Evolutionary conservation across 805 yeast species (phyloP).

Genomic region (Candida michaelii): DNA sequence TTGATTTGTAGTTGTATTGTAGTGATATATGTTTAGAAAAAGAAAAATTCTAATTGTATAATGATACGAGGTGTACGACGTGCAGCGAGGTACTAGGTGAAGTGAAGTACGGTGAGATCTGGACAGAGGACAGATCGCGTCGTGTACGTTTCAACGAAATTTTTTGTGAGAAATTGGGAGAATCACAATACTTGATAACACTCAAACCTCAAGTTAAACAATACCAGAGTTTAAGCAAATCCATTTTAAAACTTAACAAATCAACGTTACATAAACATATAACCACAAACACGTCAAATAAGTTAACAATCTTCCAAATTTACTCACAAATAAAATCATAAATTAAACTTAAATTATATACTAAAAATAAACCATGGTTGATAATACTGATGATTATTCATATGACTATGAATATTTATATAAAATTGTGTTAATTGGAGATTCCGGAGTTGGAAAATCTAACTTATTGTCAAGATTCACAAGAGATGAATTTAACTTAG

Average conservation of each 20-base stretch:
- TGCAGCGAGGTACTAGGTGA: too few species aligned
- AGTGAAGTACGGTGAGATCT: too few species aligned
- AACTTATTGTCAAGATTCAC: conserved; percentile 92
- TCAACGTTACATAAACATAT: not conserved
- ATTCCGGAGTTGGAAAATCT: conserved; percentile 96
- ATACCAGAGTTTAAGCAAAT: not conserved
- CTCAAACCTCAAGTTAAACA: not conserved
- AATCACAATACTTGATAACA: conserved; percentile 2
- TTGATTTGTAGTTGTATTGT: not conserved
- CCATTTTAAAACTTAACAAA: not conserved
- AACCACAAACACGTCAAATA: not conserved
- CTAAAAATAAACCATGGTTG: conserved; percentile 24
- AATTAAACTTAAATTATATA: too few species aligned
- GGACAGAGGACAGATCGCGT: not conserved
- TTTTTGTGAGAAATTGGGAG: conserved; percentile 8
- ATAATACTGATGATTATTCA: conserved; percentile 45
- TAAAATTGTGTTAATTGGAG: conserved; percentile 95
- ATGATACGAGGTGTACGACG: too few species aligned
- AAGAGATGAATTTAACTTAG: conserved; percentile 92
- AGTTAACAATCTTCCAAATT: not conserved
- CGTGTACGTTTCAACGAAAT: conserved; percentile 7
- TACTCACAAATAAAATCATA: too few species aligned
- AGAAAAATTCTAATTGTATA: too few species aligned
- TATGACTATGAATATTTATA: conserved; percentile 87
- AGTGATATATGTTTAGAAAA: not conserved